phyloP scores from a whole-genome alignment of 148 eudicot genomes.

The Chenopodium album region DNA sequence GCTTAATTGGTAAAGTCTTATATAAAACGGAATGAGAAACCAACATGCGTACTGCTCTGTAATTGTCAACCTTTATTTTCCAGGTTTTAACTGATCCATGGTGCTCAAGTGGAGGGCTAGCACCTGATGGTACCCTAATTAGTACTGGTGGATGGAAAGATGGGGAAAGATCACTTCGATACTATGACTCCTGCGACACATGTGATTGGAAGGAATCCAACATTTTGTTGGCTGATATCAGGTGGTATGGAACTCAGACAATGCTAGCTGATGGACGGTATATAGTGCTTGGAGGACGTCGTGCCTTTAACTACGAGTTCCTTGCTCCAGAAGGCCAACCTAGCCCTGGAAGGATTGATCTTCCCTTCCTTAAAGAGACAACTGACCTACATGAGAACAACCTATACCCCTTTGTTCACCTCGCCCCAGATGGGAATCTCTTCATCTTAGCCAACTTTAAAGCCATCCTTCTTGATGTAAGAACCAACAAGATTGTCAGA shows the following conservation, averaged over 20 bases:
- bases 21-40: no score
- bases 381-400: constrained; percentile 64
- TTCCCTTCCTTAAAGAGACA: constrained; percentile 54
- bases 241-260: constrained; percentile 73
- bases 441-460: constrained; percentile 65
- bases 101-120: constrained; percentile 85
- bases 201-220: constrained; percentile 48
- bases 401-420: constrained; percentile 74
- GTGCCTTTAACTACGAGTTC: constrained; percentile 54
- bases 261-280: constrained; percentile 51
- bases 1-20: not conserved
- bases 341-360: constrained; percentile 21
- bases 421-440: constrained; percentile 73
- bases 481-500: constrained; percentile 34
- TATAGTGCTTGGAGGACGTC: constrained; percentile 66
- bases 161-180: constrained; percentile 46
- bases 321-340: constrained; percentile 37
- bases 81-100: constrained; percentile 65
- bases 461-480: constrained; percentile 49
- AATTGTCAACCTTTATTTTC: not conserved
- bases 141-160: constrained; percentile 61
- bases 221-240: constrained; percentile 23
- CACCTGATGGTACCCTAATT: constrained; percentile 52
- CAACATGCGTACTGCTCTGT: no score
- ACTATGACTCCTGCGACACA: constrained; percentile 22